Evolutionary conservation across 2,329 filamentous ascomycete genomes (phyloP).

Genomic region (Colletotrichum cereale): DNA sequence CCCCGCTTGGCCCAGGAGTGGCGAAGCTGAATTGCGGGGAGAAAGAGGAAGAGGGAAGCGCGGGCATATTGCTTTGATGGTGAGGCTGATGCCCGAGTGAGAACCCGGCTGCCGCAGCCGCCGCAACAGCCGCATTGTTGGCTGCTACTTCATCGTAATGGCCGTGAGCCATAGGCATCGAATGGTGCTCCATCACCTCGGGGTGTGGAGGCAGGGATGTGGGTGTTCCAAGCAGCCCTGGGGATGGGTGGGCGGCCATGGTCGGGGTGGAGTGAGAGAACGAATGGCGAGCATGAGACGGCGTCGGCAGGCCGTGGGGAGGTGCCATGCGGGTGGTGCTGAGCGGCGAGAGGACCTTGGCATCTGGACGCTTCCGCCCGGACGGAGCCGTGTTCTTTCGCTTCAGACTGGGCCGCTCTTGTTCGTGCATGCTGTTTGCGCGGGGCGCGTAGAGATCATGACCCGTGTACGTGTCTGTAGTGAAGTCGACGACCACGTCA

Average conservation of each 20-base stretch:
- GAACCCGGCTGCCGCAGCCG: conserved; percentile 55
- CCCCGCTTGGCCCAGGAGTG: conserved; percentile 47
- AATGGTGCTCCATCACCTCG: conserved; percentile 49
- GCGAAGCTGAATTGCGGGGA: conserved; percentile 58
- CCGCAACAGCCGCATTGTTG: conserved; percentile 51
- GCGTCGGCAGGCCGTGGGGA: conserved; percentile 47
- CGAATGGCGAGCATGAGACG: conserved; percentile 53
- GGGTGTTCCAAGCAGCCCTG: conserved; percentile 54
- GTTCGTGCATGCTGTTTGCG: conserved; percentile 45
- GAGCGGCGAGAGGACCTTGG: conserved; percentile 52
- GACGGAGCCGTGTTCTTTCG: conserved; percentile 60
- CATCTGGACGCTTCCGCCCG: conserved; percentile 54
- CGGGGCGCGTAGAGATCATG: conserved; percentile 62
- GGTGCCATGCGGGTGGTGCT: conserved; percentile 48
- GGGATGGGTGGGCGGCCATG: conserved; percentile 54
- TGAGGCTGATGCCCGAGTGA: conserved; percentile 46
- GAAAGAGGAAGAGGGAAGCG: conserved; percentile 51
- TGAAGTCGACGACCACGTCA: conserved; percentile 73
- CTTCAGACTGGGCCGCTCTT: conserved; percentile 59
- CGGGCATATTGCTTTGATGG: conserved; percentile 48
- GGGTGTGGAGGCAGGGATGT: conserved; percentile 52
- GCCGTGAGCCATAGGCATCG: conserved; percentile 50
- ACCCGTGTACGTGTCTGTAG: conserved; percentile 66
- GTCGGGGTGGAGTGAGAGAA: conserved; percentile 49
- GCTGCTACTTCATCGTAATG: conserved; percentile 50